Evolutionary conservation across 2,329 filamentous ascomycete genomes (phyloP).

Genomic region (Fonsecaea multimorphosa): DNA sequence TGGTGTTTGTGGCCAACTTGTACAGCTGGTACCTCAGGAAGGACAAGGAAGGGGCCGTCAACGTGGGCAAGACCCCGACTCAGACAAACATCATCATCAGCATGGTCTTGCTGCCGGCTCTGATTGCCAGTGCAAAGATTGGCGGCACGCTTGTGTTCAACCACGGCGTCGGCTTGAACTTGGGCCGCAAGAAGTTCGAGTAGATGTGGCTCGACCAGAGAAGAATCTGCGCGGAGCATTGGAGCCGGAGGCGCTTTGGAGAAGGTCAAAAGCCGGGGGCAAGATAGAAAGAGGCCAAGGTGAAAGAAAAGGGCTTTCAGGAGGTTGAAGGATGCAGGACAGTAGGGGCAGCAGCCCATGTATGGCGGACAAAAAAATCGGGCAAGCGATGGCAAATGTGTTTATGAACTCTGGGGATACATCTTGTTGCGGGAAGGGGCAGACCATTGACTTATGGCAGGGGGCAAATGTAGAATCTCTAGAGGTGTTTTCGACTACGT

Average conservation of each 20-base stretch:
- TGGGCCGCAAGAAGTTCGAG: conserved; percentile 39
- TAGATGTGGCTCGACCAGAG: neutral
- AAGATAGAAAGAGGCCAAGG: neutral
- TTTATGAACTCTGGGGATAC: conserved; percentile 2
- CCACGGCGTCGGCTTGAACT: conserved; percentile 39
- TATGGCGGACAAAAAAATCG: neutral
- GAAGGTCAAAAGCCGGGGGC: neutral
- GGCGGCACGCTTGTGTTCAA: conserved; percentile 38
- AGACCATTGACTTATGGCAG: neutral
- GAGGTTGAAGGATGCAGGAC: neutral
- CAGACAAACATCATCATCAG: conserved; percentile 37
- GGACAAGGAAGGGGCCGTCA: conserved; percentile 34
- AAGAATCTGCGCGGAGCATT: neutral
- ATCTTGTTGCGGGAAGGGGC: neutral
- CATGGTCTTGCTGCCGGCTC: conserved; percentile 30
- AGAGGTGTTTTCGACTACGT: neutral
- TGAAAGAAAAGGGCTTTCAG: neutral
- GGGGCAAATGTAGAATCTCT: neutral
- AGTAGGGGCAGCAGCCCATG: too few relatives aligned
- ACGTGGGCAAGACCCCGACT: conserved; percentile 35
- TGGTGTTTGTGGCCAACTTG: conserved; percentile 37
- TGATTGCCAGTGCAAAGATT: conserved; percentile 36
- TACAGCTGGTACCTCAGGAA: conserved; percentile 40
- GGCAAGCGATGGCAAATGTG: conserved; percentile 1
- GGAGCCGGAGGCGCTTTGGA: neutral